These are phyloP conservation scores for Colletotrichum sp. DNA, from an alignment of 2,329 filamentous ascomycete genomes.

Conservation along the genomic window DNA sequence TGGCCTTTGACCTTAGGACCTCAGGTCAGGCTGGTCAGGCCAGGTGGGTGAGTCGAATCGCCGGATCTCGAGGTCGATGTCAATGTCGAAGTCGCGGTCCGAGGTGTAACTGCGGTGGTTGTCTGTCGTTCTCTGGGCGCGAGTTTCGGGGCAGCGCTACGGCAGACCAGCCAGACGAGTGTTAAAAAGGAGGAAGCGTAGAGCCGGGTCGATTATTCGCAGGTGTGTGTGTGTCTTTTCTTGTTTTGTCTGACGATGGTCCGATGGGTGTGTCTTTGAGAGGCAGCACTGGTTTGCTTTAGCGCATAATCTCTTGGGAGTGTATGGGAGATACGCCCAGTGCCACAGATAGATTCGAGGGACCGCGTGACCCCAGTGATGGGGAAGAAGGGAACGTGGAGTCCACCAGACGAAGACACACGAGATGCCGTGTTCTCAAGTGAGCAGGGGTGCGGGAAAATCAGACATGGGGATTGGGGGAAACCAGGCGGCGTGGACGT, in stretches of 20 bases:
- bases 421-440: conserved; percentile 4
- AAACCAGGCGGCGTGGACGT: not conserved
- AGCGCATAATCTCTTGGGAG: conserved; percentile 15
- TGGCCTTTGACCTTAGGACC: not conserved
- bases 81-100: not conserved
- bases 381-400: not conserved
- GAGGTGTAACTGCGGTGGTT: not conserved
- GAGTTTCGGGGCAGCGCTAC: not conserved
- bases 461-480: conserved; percentile 11
- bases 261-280: not conserved
- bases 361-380: conserved; percentile 19
- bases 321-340: conserved; percentile 9
- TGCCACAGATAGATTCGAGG: conserved; percentile 21
- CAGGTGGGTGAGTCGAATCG: not conserved
- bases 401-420: not conserved
- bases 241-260: not conserved
- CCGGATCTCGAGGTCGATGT: not conserved
- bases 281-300: not conserved
- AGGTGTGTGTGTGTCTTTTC: not conserved
- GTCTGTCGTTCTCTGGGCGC: not conserved
- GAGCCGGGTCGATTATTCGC: not conserved
- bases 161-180: not conserved
- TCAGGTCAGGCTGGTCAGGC: not conserved
- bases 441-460: conserved; percentile 1
- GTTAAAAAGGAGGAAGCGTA: not conserved